Evolutionary conservation across 2,329 filamentous ascomycete species (phyloP).

Genomic region (Aspergillus viridinutans): DNA sequence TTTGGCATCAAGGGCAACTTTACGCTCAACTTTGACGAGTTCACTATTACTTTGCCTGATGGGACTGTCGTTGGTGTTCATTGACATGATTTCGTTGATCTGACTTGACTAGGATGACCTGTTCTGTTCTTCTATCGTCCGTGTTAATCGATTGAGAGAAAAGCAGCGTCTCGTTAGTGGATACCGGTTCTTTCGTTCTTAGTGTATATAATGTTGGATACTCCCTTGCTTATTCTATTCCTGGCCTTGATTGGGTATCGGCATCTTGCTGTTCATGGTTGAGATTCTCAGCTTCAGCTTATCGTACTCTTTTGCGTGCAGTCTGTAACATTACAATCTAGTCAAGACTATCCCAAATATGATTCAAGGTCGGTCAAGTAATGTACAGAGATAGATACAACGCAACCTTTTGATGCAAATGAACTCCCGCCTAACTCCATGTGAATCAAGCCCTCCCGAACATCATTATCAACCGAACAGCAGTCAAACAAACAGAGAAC

Average conservation of each 20-base stretch:
- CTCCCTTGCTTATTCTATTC: not conserved
- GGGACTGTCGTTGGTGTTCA: constrained; percentile 26
- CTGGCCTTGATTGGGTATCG: not conserved
- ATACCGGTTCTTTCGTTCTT: not conserved
- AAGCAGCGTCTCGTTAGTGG: not conserved
- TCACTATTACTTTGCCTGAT: constrained; percentile 30
- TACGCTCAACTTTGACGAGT: constrained; percentile 32
- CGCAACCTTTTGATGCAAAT: not conserved
- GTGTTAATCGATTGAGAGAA: not conserved
- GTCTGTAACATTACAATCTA: not conserved
- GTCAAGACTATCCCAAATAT: not conserved
- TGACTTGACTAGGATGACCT: not conserved
- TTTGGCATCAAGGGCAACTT: constrained; percentile 24
- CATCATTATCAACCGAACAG: not conserved
- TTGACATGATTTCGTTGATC: not conserved
- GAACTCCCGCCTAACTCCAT: constrained; percentile 2
- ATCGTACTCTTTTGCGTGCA: too few relatives aligned
- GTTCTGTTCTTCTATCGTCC: constrained; percentile 2
- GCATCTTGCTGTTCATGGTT: not conserved
- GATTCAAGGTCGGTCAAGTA: not conserved
- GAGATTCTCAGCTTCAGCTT: not conserved
- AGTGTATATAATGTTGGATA: not conserved
- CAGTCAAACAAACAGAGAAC: constrained; percentile 25
- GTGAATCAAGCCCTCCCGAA: not conserved
- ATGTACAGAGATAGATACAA: not conserved